Evolutionary conservation across 1,284 basidiomycete species (phyloP), one percentile per base, ranked within the genome.

Genomic region (Gomphus sp.): DNA sequence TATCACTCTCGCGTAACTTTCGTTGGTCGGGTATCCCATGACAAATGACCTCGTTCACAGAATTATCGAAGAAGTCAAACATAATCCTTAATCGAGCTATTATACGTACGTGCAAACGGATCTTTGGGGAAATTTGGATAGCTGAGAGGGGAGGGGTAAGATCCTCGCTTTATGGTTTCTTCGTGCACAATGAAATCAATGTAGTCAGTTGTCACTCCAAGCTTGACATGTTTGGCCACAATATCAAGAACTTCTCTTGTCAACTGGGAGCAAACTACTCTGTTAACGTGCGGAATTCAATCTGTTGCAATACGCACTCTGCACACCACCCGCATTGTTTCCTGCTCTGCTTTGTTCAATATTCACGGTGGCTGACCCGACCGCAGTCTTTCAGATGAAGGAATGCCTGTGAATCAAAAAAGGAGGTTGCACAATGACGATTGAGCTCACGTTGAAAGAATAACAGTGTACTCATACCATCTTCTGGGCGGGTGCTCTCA

Each of bases 21-120:
- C n/a, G n/a, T n/a, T n/a, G n/a, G n/a, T n/a, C n/a, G n/a, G 94
- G 94, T 64, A 98, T 97, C 58, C 93, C 93, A 72, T 99, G 97
- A 71, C 97, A 99, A 67, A 99, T 97, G 59, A 87, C 88, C 72
- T 99, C 97, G 73, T 99, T 99, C 47, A 99, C 76, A 31, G 91
- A 93, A 37, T 89, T 90, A 64, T 33, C 47, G 5, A 49, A 58
- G 48, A 57, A 11, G 28, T 51, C 34, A 59, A 12, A 48, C 43
- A 37, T 28, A 28, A 33, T 31, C 16, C 57, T n/a, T 37, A 56
- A 59, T 31, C 60, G 58, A 59, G 51, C 55, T 60, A 56, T 52
- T 56, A 31, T 52, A 33, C 89, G 68, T 74, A 91, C 85, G 90
- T 96, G 87, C 97, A 99, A 52, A 98, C 85, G 49, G 93, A 97